Evolutionary conservation across 176 grass and related monocot genomes (phyloP), one percentile per base, ranked within the genome.

Genomic region (Paspalum notatum): DNA sequence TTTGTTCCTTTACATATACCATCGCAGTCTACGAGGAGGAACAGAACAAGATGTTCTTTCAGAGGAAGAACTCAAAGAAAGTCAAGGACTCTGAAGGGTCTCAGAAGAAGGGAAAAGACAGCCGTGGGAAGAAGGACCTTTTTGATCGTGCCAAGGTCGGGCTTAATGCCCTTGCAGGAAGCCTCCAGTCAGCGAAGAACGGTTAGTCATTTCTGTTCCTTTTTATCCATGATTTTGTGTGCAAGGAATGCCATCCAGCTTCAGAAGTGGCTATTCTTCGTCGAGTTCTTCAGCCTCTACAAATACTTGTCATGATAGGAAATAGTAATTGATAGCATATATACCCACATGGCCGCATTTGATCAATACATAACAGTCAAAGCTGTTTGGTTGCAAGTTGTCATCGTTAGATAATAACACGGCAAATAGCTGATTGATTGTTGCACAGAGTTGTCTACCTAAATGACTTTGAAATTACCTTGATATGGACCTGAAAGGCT

Each of bases 21-120:
- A 45, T 66, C 66, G 72, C 38, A 90, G 83, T 32, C 47, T 77
- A 65, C 72, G 49, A 77, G 44, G 32, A 89, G 53, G 65, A 77
- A 45, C 18, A 41, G 42, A 60, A 9, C 72, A 26, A 67, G 17
- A 85, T 82, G 72, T 72, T 85, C 48, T 90, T 90, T 50, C 87
- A 85, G 78, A 85, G 79, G 60, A 90, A 66, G 73, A 90, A 73
- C 43, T 90, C 87, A 32, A 90, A 90, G 83, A 90, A 77, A 82
- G 78, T 45, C 27, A 89, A 85, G 24, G 72, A 85, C 4, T 22
- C 83, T 18, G 66, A 85, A 52, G 78, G 57, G 43, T 58, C 71
- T 4, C 72, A 32, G 49, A 89, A 82, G 65, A 89, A 90, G 66
- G 78, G 71, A 27, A 83, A 85, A 50, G 11, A 62, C 42, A 77